Percentiles rank a stretch among this genome's conserved stretches.
phyloP scores from a whole-genome alignment of 768 basidiomycete genomes.

The Russula griseocarnosa region DNA sequence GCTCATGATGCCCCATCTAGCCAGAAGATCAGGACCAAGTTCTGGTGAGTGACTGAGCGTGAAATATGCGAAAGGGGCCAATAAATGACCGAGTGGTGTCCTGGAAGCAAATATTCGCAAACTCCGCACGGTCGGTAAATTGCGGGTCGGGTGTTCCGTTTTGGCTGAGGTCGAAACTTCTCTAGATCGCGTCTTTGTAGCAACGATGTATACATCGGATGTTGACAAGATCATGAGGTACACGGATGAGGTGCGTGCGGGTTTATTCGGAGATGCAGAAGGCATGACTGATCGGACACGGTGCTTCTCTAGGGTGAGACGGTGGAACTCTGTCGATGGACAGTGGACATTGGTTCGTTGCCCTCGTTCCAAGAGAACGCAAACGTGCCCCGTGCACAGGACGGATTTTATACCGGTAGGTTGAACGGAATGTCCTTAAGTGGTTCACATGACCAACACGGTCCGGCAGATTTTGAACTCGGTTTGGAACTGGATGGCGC shows the following conservation, averaged over 20 bases:
- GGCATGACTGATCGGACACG: conserved; percentile 1
- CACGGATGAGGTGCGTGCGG: conserved; percentile 59
- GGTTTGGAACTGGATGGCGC: conserved; percentile 81
- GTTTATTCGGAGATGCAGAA: not conserved
- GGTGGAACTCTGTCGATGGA: conserved; percentile 78
- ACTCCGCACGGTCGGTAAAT: conserved; percentile 43
- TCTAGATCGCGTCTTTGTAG: conserved; percentile 72
- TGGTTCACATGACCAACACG: not conserved
- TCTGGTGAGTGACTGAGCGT: conserved; percentile 53
- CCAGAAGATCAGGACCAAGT: conserved; percentile 77
- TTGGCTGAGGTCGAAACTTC: conserved; percentile 2
- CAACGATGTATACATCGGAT: conserved; percentile 77
- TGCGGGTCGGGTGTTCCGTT: conserved; percentile 20
- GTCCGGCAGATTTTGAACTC: conserved; percentile 67
- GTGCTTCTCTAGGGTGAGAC: conserved; percentile 51
- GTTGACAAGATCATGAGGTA: conserved; percentile 75
- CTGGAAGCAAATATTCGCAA: conserved; percentile 67
- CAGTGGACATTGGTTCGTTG: conserved; percentile 72
- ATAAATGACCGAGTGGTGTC: conserved; percentile 10
- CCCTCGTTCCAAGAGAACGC: conserved; percentile 77
- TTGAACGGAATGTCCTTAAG: conserved; percentile 1
- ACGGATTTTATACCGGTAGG: conserved; percentile 78
- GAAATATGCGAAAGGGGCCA: not conserved
- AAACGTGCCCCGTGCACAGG: conserved; percentile 45
- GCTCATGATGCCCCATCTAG: conserved; percentile 41